Evolutionary conservation across 352 stramenopile genomes (phyloP).

Genomic region (Globisporangium emineosum): DNA sequence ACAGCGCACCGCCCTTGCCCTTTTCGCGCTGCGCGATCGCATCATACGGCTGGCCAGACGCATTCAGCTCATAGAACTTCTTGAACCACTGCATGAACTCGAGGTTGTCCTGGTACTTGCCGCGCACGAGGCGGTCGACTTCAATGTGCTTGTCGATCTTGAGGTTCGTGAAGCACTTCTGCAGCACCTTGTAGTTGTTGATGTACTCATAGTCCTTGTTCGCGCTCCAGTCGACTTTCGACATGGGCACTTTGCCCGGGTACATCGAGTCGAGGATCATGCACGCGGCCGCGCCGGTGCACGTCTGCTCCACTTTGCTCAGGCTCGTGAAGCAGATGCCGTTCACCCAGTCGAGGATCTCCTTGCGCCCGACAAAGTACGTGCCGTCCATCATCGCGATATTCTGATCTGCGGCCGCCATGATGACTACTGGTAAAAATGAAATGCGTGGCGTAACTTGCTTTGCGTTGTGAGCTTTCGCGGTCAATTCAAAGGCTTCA

Average conservation of each 20-base stretch:
- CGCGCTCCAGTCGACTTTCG: conserved; percentile 96
- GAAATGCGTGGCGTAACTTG: not conserved
- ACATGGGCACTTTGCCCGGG: conserved; percentile 94
- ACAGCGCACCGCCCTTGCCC: conserved; percentile 91
- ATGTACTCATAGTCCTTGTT: conserved; percentile 98
- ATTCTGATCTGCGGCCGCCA: conserved; percentile 80
- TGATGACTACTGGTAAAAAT: conserved; percentile 20
- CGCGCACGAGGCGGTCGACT: conserved; percentile 97
- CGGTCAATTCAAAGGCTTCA: not conserved
- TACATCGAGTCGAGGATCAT: conserved; percentile 97
- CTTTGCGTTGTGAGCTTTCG: not conserved
- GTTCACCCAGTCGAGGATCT: conserved; percentile 99
- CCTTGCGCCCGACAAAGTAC: conserved; percentile 96
- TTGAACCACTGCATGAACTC: conserved; percentile 99
- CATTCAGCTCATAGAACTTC: conserved; percentile 90
- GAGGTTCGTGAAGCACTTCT: conserved; percentile 95
- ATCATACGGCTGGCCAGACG: conserved; percentile 91
- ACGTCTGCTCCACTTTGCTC: conserved; percentile 97
- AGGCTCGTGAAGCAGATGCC: conserved; percentile 92
- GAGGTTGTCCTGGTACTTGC: conserved; percentile 99
- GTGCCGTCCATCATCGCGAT: conserved; percentile 96
- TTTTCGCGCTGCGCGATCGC: conserved; percentile 87
- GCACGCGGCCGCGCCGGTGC: conserved; percentile 94
- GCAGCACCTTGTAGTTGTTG: conserved; percentile 99
- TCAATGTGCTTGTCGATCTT: conserved; percentile 97